Percentiles rank a stretch among this genome's conserved stretches.
Conservation (phyloP, 192 early-diverging fungal genomes). For the Backusella mclennaniae region DNA sequence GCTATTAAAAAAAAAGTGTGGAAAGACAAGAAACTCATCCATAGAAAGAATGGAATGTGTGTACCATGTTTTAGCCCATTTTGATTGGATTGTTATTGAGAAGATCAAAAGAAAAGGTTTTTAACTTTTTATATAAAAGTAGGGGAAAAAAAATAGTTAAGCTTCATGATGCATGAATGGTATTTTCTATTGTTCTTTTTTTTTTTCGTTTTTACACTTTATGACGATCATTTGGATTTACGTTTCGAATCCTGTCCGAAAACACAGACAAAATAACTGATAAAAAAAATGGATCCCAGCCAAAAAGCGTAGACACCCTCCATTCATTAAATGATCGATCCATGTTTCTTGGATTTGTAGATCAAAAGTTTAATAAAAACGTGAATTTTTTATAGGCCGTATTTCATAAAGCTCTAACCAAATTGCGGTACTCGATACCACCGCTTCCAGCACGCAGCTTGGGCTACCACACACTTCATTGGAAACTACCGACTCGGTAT, state of each 20-base stretch:
- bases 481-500: no score
- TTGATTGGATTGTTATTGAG: neutral
- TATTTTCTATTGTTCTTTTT: neutral
- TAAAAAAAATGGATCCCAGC: neutral
- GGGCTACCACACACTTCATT: no score
- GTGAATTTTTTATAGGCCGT: no score
- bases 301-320: neutral
- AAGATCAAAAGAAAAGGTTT: neutral
- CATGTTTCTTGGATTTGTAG: no score
- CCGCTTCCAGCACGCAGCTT: no score
- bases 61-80: neutral
- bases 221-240: neutral
- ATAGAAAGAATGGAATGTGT: conserved; percentile 1
- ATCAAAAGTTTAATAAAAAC: no score
- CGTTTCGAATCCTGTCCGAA: neutral
- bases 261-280: neutral
- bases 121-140: no score
- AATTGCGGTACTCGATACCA: no score
- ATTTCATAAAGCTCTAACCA: no score
- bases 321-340: no score
- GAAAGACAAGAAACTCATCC: neutral
- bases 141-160: no score
- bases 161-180: neutral
- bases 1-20: neutral
- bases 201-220: neutral